phyloP scores from a whole-genome alignment of 805 yeast species.

The Isabelozyma heimii region DNA sequence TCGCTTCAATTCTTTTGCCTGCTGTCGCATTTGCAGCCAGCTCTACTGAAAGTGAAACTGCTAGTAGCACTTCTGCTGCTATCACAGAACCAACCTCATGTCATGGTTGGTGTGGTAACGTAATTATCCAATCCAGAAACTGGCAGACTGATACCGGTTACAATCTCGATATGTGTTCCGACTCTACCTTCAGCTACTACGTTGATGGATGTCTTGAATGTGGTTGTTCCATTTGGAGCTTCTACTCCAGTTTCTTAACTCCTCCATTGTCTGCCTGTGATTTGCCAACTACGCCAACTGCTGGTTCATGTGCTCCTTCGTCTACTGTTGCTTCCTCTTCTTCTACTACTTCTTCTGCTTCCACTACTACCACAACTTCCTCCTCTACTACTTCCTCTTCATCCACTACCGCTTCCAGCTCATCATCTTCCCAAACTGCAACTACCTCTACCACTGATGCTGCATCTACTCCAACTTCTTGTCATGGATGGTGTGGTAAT shows the following conservation, averaged over 20 bases:
- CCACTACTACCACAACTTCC: neutral
- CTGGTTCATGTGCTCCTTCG: constrained; percentile 6
- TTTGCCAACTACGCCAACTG: constrained; percentile 26
- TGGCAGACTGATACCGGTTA: constrained; percentile 15
- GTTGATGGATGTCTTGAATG: constrained; percentile 34
- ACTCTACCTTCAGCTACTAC: constrained; percentile 17
- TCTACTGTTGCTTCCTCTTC: neutral
- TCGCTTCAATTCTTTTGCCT: neutral
- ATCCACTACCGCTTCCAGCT: neutral
- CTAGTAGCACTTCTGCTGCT: constrained; percentile 20
- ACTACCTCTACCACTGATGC: constrained; percentile 18
- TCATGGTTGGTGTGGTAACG: constrained; percentile 17
- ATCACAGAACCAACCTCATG: constrained; percentile 28
- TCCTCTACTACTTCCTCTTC: neutral
- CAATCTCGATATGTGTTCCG: constrained; percentile 17
- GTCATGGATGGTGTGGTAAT: constrained; percentile 18
- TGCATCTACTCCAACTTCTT: constrained; percentile 26
- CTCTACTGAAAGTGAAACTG: constrained; percentile 5
- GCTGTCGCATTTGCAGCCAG: neutral
- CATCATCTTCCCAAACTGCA: constrained; percentile 4
- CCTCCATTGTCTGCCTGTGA: constrained; percentile 28
- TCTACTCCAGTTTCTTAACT: constrained; percentile 29
- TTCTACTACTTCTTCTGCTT: neutral
- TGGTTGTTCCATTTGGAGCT: constrained; percentile 40
- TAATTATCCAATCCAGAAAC: neutral